A percentile compares a stretch with the other conserved stretches of the same genome.
Evolutionary conservation across 257 asterid genomes (phyloP).

Genomic region (Rauvolfia tetraphylla): DNA sequence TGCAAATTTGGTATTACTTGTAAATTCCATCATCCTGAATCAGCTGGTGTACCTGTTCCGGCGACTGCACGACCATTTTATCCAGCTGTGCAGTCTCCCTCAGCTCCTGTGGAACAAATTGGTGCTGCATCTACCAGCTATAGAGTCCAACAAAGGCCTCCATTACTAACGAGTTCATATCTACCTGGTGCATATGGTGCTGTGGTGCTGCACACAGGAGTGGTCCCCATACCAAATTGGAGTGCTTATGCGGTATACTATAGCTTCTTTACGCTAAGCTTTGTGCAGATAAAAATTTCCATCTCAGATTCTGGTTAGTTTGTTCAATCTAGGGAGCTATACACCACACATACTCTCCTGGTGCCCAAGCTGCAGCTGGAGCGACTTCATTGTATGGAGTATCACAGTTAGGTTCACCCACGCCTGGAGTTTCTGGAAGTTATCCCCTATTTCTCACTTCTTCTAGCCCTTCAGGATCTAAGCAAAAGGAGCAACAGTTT

Average conservation of each 20-base stretch:
- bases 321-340: constrained; percentile 51
- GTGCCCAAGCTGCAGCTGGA: constrained; percentile 54
- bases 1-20: constrained; percentile 87
- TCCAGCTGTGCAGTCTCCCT: constrained; percentile 74
- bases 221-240: constrained; percentile 74
- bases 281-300: constrained; percentile 6
- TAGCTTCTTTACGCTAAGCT: constrained; percentile 5
- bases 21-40: constrained; percentile 89
- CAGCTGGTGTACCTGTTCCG: constrained; percentile 55
- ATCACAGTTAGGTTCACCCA: constrained; percentile 55
- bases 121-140: constrained; percentile 38
- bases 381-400: constrained; percentile 55
- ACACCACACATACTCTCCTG: constrained; percentile 62
- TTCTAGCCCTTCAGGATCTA: constrained; percentile 40
- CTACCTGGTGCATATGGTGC: constrained; percentile 73
- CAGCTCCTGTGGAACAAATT: constrained; percentile 57
- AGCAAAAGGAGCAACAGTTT: constrained; percentile 44
- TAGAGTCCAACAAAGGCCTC: constrained; percentile 64
- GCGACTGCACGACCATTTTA: constrained; percentile 85
- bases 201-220: constrained; percentile 68
- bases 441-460: constrained; percentile 45
- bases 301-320: constrained; percentile 21
- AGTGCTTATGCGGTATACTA: constrained; percentile 56
- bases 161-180: constrained; percentile 62
- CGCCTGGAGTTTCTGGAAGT: constrained; percentile 48